phyloP scores from a whole-genome alignment of 345 rosid species.

The Hypericum perforatum region DNA sequence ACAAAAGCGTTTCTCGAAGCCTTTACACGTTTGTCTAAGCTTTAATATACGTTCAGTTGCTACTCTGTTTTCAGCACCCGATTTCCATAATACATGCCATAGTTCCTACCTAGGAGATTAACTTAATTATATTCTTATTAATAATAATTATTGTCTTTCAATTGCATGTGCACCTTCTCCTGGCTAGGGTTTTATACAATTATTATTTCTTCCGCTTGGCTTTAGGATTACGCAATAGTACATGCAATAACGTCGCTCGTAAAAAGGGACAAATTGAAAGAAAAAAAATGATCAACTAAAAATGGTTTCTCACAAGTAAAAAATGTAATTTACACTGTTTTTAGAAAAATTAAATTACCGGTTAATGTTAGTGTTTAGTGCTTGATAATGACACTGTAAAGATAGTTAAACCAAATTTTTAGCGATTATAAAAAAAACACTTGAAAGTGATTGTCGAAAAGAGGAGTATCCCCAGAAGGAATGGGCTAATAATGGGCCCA shows the following conservation, averaged over 20 bases:
- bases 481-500: no score
- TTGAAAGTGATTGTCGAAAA: no score
- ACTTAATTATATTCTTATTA: background rate
- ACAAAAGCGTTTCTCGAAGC: constrained; percentile 13
- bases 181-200: no score
- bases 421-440: no score
- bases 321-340: no score
- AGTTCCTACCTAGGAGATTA: constrained; percentile 18
- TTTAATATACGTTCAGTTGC: background rate
- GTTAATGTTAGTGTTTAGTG: no score
- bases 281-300: background rate
- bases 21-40: background rate
- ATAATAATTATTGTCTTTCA: no score
- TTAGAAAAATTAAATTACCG: no score
- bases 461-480: no score
- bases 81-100: constrained; percentile 16
- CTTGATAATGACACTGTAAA: no score
- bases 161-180: background rate
- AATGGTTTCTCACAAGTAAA: no score
- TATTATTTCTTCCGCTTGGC: background rate
- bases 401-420: no score
- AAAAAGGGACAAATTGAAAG: background rate
- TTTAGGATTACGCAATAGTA: constrained; percentile 17
- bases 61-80: constrained; percentile 19
- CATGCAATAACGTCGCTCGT: constrained; percentile 2